phyloP scores from a whole-genome alignment of 345 rosid genomes.

The Garcia nutans region DNA sequence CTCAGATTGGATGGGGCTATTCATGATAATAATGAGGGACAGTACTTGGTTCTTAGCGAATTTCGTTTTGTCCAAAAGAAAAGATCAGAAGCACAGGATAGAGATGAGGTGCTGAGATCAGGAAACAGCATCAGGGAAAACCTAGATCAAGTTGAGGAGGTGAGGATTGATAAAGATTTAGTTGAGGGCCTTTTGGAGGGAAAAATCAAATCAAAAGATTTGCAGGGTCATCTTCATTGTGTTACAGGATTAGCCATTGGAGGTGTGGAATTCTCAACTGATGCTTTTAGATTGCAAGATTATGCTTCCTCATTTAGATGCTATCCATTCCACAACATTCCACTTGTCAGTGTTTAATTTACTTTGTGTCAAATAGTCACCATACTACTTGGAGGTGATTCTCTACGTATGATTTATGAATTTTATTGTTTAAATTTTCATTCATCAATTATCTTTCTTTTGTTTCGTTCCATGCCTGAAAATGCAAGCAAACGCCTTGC shows the following conservation, averaged over 20 bases:
- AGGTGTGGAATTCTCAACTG: slow-evolving; percentile 46
- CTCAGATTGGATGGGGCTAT: slow-evolving; percentile 23
- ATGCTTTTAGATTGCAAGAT: slow-evolving; percentile 7
- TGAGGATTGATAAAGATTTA: slow-evolving; percentile 38
- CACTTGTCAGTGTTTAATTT: neutral
- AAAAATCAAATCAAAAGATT: slow-evolving; percentile 50
- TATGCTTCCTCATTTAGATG: slow-evolving; percentile 5
- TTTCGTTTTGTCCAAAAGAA: slow-evolving; percentile 33
- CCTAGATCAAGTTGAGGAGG: slow-evolving; percentile 21
- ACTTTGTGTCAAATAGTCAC: neutral
- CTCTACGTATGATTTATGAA: neutral
- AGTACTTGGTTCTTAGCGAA: slow-evolving; percentile 57
- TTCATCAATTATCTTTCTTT: neutral
- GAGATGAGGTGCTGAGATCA: slow-evolving; percentile 24
- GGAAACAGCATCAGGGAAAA: slow-evolving; percentile 31
- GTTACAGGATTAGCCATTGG: slow-evolving; percentile 77
- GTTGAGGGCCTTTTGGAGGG: slow-evolving; percentile 45
- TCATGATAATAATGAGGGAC: slow-evolving; percentile 30
- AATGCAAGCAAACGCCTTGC: slow-evolving; percentile 12
- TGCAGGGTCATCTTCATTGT: slow-evolving; percentile 73
- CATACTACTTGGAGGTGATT: neutral
- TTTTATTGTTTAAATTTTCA: neutral
- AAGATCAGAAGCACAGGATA: slow-evolving; percentile 24
- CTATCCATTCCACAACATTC: neutral
- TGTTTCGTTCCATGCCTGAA: neutral